phyloP scores from a whole-genome alignment of 495 filamentous ascomycete species.

The Delitschia confertaspora region DNA sequence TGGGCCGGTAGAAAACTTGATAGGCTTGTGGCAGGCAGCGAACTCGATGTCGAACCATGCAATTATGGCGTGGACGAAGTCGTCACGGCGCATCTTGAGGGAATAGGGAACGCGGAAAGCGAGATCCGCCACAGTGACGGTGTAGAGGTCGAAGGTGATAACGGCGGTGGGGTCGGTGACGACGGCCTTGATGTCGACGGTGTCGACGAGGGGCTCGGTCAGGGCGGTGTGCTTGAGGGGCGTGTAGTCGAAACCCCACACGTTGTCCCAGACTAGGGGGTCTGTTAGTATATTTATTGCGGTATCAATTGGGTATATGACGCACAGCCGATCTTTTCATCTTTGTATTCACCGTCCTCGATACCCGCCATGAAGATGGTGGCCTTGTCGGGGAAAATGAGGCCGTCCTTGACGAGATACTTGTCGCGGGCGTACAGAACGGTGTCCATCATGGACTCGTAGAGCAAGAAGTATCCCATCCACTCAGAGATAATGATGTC shows the following conservation, averaged over 20 bases:
- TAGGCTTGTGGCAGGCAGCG: conserved; percentile 65
- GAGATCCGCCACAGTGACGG: conserved; percentile 61
- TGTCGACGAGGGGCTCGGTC: conserved; percentile 76
- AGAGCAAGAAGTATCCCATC: conserved; percentile 99
- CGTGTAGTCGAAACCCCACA: conserved; percentile 95
- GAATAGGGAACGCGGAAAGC: conserved; percentile 64
- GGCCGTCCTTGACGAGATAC: conserved; percentile 74
- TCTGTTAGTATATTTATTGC: background rate
- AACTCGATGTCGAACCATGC: conserved; percentile 99
- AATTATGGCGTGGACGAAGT: conserved; percentile 91
- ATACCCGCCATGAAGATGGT: conserved; percentile 85
- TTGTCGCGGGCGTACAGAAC: conserved; percentile 89
- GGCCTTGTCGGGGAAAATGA: conserved; percentile 86
- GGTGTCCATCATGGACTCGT: conserved; percentile 96
- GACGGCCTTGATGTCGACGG: conserved; percentile 66
- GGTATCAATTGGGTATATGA: conserved; percentile 23
- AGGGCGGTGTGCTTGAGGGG: conserved; percentile 74
- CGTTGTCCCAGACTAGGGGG: conserved; percentile 80
- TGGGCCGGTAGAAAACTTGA: conserved; percentile 41
- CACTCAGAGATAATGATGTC: conserved; percentile 99
- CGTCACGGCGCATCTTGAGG: conserved; percentile 64
- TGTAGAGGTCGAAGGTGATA: conserved; percentile 78
- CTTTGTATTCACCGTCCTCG: conserved; percentile 78
- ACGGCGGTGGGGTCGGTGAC: conserved; percentile 70
- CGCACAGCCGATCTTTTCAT: conserved; percentile 80